Percentiles rank a stretch among this genome's conserved stretches.
These are phyloP conservation scores for Mediolabrus comicus DNA, from an alignment of 108 stramenopile species.

Conservation along the genomic window DNA sequence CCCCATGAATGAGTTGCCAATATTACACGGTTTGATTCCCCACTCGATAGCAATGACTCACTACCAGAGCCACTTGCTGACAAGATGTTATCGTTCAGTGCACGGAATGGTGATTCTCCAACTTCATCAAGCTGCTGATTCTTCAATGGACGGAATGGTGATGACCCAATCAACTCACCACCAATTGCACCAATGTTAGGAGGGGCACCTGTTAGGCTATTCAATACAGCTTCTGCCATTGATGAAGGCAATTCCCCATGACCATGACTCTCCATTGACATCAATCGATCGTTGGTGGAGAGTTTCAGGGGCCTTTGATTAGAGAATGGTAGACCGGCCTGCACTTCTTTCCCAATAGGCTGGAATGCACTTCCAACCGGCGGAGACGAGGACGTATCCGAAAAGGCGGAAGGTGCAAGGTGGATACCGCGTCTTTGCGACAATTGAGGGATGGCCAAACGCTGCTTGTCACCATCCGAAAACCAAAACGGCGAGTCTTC, in stretches of 20 bases:
- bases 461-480: slow-evolving; percentile 19
- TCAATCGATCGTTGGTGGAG: slow-evolving; percentile 7
- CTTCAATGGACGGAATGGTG: slow-evolving; percentile 12
- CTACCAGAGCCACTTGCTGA: slow-evolving; percentile 20
- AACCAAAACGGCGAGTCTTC: slow-evolving; percentile 41
- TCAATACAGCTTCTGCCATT: slow-evolving; percentile 42
- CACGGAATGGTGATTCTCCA: neutral
- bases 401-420: neutral
- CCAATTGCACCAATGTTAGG: neutral
- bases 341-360: slow-evolving; percentile 21
- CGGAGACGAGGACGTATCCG: neutral
- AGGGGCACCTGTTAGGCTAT: slow-evolving; percentile 26
- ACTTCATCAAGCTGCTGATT: neutral
- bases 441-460: slow-evolving; percentile 34
- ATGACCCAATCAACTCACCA: slow-evolving; percentile 9
- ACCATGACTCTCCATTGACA: slow-evolving; percentile 13
- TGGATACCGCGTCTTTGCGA: slow-evolving; percentile 19
- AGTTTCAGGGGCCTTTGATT: neutral
- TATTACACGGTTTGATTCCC: slow-evolving; percentile 2
- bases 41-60: slow-evolving; percentile 33
- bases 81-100: neutral
- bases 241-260: slow-evolving; percentile 45
- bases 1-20: slow-evolving; percentile 45
- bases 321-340: neutral
- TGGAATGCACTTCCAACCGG: slow-evolving; percentile 28